These are phyloP conservation scores for Calonectria multiphialidica DNA, from an alignment of 2,329 filamentous ascomycete species.

Conservation along the genomic window DNA sequence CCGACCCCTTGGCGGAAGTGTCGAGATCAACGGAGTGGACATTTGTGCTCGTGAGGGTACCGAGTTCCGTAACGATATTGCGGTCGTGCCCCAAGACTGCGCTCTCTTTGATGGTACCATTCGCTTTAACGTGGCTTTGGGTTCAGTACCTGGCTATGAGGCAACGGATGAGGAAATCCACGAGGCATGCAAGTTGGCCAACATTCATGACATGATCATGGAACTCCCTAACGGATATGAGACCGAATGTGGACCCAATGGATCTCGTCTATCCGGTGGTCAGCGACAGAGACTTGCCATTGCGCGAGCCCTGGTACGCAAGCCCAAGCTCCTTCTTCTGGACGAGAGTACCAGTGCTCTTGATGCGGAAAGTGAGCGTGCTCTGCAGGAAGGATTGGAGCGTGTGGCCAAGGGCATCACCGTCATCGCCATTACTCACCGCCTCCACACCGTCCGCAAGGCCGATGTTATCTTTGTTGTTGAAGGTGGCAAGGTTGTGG, in stretches of 20 bases:
- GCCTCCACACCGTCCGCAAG: slow-evolving; percentile 67
- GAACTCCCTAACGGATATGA: slow-evolving; percentile 74
- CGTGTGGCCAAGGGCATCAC: slow-evolving; percentile 65
- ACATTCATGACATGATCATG: slow-evolving; percentile 77
- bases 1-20: slow-evolving; percentile 53
- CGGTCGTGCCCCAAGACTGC: slow-evolving; percentile 69
- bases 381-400: slow-evolving; percentile 77
- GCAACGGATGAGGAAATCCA: slow-evolving; percentile 72
- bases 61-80: slow-evolving; percentile 64
- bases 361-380: slow-evolving; percentile 76
- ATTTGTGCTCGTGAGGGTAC: slow-evolving; percentile 56
- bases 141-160: slow-evolving; percentile 65
- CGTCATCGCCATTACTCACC: slow-evolving; percentile 70
- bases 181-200: slow-evolving; percentile 74
- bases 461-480: slow-evolving; percentile 71
- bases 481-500: slow-evolving; percentile 64
- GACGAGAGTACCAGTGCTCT: slow-evolving; percentile 87
- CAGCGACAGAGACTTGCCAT: slow-evolving; percentile 85
- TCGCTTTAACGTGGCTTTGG: slow-evolving; percentile 67
- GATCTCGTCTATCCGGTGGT: slow-evolving; percentile 80
- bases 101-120: slow-evolving; percentile 70
- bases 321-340: slow-evolving; percentile 79
- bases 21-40: slow-evolving; percentile 60
- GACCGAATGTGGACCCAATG: slow-evolving; percentile 78
- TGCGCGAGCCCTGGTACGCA: slow-evolving; percentile 79